Evolutionary conservation across 2,329 filamentous ascomycete species (phyloP).

Genomic region (Cordyceps militaris): DNA sequence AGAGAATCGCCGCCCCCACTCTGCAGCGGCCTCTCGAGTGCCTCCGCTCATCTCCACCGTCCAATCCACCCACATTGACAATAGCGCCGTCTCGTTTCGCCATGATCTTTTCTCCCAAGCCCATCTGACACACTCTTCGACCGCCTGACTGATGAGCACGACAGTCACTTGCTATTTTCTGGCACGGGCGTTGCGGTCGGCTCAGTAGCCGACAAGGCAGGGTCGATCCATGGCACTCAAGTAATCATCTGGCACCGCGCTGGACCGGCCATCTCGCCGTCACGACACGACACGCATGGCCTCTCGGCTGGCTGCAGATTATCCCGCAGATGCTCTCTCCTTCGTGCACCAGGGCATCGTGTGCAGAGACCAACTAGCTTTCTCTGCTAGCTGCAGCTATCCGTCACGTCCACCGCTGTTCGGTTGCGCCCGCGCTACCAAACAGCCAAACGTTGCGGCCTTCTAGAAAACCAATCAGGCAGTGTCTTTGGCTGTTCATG

Average conservation of each 20-base stretch:
- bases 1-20: slow-evolving; percentile 5
- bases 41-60: slow-evolving; percentile 6
- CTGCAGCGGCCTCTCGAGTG: background rate
- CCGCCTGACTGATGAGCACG: slow-evolving; percentile 9
- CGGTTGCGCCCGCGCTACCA: background rate
- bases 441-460: background rate
- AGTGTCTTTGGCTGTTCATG: background rate
- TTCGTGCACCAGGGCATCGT: background rate
- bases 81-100: slow-evolving; percentile 6
- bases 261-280: slow-evolving; percentile 5
- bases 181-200: slow-evolving; percentile 9
- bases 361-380: background rate
- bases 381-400: background rate
- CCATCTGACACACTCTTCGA: slow-evolving; percentile 8
- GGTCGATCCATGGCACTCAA: slow-evolving; percentile 7
- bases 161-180: background rate
- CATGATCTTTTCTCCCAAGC: background rate
- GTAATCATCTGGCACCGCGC: background rate
- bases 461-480: background rate
- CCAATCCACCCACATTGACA: slow-evolving; percentile 2
- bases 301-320: background rate
- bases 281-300: background rate
- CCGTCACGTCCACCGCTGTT: background rate
- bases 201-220: slow-evolving; percentile 9
- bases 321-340: background rate